Conservation (phyloP, 1,139 yeast genomes). For the Candida tetrigidarum region DNA sequence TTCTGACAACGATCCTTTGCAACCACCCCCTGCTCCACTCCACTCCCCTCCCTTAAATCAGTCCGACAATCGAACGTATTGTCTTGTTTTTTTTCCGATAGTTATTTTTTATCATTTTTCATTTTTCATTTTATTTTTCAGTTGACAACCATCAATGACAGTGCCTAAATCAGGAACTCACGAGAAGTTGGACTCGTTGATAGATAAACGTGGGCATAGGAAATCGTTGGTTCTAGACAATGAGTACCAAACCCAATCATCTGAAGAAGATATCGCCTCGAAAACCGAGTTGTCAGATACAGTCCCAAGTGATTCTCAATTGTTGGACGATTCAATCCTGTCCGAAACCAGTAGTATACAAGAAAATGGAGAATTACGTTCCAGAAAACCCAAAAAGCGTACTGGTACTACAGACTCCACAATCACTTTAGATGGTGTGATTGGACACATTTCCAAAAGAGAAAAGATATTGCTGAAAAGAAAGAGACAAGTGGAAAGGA, state of each 20-base stretch:
- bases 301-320: background rate
- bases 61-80: background rate
- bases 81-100: too few relatives aligned
- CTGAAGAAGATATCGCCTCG: slow-evolving; percentile 8
- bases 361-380: background rate
- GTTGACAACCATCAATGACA: too few relatives aligned
- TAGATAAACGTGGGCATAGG: slow-evolving; percentile 20
- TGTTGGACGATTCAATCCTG: background rate
- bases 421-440: slow-evolving; percentile 12
- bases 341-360: background rate
- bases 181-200: slow-evolving; percentile 20
- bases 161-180: too few relatives aligned
- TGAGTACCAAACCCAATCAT: slow-evolving; percentile 19
- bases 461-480: slow-evolving; percentile 14
- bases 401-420: background rate
- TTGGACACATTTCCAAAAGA: slow-evolving; percentile 11
- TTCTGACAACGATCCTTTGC: slow-evolving; percentile 2
- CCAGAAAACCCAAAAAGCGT: background rate
- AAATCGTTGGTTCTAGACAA: slow-evolving; percentile 23
- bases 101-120: too few relatives aligned
- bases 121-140: too few relatives aligned
- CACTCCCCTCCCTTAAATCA: too few relatives aligned
- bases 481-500: slow-evolving; percentile 8
- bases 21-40: too few relatives aligned
- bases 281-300: slow-evolving; percentile 4